phyloP scores from a whole-genome alignment of 116 monocot species.

The Zostera marina region DNA sequence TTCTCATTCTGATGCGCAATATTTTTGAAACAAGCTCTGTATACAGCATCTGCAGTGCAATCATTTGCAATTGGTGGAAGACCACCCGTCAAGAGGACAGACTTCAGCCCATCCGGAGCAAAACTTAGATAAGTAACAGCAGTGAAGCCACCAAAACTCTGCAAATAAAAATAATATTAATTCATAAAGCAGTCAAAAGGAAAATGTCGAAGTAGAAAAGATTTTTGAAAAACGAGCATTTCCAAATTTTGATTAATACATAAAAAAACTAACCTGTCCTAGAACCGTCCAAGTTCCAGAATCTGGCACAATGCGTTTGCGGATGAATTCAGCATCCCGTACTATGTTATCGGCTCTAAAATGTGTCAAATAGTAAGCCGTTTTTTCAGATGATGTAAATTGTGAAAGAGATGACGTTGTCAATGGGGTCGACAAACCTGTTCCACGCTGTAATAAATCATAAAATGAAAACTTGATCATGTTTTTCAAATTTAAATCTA shows the following conservation, averaged over 20 bases:
- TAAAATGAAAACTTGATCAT: constrained; percentile 1
- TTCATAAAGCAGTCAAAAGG: neutral
- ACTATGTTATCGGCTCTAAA: constrained; percentile 94
- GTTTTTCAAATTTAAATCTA: no score
- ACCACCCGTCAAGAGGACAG: constrained; percentile 80
- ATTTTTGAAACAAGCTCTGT: constrained; percentile 80
- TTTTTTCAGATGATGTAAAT: constrained; percentile 39
- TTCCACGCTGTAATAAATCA: constrained; percentile 56
- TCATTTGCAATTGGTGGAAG: constrained; percentile 68
- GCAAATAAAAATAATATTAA: constrained; percentile 11
- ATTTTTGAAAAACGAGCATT: neutral
- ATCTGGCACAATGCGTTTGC: constrained; percentile 47
- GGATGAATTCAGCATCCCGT: constrained; percentile 81
- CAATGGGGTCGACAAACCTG: constrained; percentile 83
- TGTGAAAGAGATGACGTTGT: constrained; percentile 77
- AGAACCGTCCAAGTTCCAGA: constrained; percentile 73
- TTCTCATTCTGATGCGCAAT: constrained; percentile 82
- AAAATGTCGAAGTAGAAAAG: neutral
- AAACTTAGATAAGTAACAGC: constrained; percentile 96
- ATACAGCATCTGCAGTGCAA: constrained; percentile 76
- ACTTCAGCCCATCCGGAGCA: constrained; percentile 72
- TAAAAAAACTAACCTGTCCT: constrained; percentile 50
- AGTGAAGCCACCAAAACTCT: constrained; percentile 96
- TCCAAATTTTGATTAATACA: neutral
- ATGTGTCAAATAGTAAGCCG: constrained; percentile 60